Conservation (phyloP, 192 early-diverging fungal genomes). For the Linnemannia zychae region DNA sequence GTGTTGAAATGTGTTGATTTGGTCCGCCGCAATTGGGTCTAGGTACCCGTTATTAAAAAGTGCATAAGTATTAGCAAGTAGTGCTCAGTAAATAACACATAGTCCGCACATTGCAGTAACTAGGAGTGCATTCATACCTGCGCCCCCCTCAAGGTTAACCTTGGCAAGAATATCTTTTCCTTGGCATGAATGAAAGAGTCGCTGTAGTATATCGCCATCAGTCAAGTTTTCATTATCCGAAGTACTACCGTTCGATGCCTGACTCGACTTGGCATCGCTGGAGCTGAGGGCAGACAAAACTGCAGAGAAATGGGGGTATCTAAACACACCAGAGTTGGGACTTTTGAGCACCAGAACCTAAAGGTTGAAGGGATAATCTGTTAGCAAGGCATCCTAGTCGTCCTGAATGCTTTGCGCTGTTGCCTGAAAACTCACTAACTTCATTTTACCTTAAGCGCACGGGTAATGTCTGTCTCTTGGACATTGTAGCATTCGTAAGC, state of each 20-base stretch:
- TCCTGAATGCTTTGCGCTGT: too few relatives aligned
- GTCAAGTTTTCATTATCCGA: not conserved
- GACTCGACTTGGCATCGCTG: slow-evolving; percentile 28
- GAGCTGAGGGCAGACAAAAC: slow-evolving; percentile 61
- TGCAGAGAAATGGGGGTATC: slow-evolving; percentile 74
- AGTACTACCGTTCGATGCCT: slow-evolving; percentile 9
- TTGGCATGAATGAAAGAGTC: slow-evolving; percentile 75
- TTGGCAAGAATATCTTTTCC: slow-evolving; percentile 36
- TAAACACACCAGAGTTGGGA: slow-evolving; percentile 73
- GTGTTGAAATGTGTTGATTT: slow-evolving; percentile 37
- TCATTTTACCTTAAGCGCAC: slow-evolving; percentile 36
- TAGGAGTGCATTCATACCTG: slow-evolving; percentile 15
- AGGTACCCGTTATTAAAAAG: not conserved
- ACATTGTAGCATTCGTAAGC: slow-evolving; percentile 39
- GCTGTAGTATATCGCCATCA: slow-evolving; percentile 58
- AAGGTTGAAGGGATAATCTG: not conserved
- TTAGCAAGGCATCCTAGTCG: not conserved
- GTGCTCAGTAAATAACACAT: not conserved
- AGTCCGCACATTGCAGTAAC: not conserved
- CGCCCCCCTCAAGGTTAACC: slow-evolving; percentile 31
- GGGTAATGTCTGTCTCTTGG: slow-evolving; percentile 31
- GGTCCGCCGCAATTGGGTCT: slow-evolving; percentile 30
- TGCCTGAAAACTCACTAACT: too few relatives aligned
- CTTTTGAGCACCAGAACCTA: slow-evolving; percentile 44
- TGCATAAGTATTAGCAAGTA: not conserved